These are phyloP conservation scores for Selaginella moellendorffii DNA, from an alignment of 75 land plant species.

Conservation along the genomic window DNA sequence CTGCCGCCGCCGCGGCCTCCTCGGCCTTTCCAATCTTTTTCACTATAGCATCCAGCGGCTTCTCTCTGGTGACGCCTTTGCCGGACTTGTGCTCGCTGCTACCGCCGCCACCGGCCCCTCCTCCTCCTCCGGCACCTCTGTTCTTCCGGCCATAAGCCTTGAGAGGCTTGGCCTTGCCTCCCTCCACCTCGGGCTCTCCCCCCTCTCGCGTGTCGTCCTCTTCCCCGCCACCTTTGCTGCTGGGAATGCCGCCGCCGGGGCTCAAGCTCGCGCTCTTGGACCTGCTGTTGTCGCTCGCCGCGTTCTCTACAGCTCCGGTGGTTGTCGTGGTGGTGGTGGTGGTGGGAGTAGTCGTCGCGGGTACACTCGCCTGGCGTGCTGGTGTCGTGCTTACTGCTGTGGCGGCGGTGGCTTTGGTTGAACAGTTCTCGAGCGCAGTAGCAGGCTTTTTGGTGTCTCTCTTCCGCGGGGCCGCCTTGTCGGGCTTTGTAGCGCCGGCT, in stretches of 20 bases:
- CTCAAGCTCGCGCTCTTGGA: background rate
- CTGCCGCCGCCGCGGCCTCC: background rate
- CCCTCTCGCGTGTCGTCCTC: background rate
- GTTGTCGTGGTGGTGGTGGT: background rate
- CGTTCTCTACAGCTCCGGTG: background rate
- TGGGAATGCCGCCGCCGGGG: no score
- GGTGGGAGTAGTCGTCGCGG: background rate
- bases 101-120: no score
- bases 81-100: no score
- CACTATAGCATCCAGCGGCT: background rate
- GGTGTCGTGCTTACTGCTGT: conserved; percentile 19
- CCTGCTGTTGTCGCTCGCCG: background rate
- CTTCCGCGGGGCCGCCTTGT: background rate
- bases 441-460: conserved; percentile 10
- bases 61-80: background rate
- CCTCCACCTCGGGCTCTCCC: background rate
- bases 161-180: background rate
- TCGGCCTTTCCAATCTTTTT: background rate
- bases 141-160: background rate
- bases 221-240: background rate
- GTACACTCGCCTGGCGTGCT: background rate
- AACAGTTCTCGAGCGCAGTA: background rate
- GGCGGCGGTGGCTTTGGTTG: conserved; percentile 12
- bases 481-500: conserved; percentile 5
- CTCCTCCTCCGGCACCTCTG: no score